phyloP scores from a whole-genome alignment of 805 yeast species.

The Schwanniomyces vanrijiae region DNA sequence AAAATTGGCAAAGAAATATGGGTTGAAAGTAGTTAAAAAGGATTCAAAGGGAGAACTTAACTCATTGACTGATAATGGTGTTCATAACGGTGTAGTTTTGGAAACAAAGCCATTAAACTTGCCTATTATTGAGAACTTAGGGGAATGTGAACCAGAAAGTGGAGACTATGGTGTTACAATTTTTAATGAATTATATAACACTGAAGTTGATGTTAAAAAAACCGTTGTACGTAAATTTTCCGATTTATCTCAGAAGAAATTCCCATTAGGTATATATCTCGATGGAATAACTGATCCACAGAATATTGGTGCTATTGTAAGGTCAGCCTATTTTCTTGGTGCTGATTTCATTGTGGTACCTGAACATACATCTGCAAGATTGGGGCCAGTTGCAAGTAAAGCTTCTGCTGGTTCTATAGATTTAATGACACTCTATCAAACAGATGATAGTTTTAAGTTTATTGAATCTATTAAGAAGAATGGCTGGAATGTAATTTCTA shows the following conservation, averaged over 20 bases:
- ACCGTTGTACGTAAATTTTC: constrained; percentile 16
- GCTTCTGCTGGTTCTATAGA: constrained; percentile 87
- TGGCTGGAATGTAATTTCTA: constrained; percentile 74
- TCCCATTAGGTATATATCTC: constrained; percentile 70
- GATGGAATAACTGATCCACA: constrained; percentile 87
- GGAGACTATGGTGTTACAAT: constrained; percentile 17
- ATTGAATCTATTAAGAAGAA: constrained; percentile 53
- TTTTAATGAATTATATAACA: constrained; percentile 16
- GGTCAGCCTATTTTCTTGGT: constrained; percentile 81
- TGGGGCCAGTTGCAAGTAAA: constrained; percentile 77
- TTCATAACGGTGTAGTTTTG: constrained; percentile 78
- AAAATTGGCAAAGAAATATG: constrained; percentile 44
- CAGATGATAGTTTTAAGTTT: constrained; percentile 60
- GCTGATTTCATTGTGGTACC: constrained; percentile 77
- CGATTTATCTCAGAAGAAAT: constrained; percentile 14
- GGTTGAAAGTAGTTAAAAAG: constrained; percentile 36
- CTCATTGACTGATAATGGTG: constrained; percentile 60
- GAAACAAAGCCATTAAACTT: constrained; percentile 58
- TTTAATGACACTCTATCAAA: constrained; percentile 58
- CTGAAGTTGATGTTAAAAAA: constrained; percentile 7
- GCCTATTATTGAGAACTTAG: constrained; percentile 29
- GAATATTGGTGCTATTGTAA: constrained; percentile 77
- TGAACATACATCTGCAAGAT: constrained; percentile 65
- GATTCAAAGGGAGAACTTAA: constrained; percentile 56
- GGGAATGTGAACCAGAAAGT: constrained; percentile 18